Evolutionary conservation across 202 grass and related monocot species (phyloP), one percentile per base, ranked within the genome.

Genomic region (Eragrostis tef): DNA sequence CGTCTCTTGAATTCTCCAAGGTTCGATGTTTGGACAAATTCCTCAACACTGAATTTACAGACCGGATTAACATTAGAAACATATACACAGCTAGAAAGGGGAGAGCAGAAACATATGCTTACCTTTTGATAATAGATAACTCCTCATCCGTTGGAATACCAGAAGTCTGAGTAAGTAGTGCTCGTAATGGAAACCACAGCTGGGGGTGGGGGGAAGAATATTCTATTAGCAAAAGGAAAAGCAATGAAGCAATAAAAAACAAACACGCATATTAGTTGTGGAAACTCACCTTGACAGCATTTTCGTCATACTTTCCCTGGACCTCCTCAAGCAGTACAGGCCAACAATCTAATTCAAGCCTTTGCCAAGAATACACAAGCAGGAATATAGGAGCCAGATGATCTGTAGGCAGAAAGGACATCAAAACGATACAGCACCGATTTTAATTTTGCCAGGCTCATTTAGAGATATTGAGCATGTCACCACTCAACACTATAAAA

Each of bases 1-100:
- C 94, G 84, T 74, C 88, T 92, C 89, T 97, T 97, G 77, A 92
- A 94, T 75, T 97, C 91, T 11, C 94, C 94, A 79, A 92, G 74
- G 77, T 82, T 92, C 13, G 91, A 94, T 75, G 91, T 94, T 87
- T 90, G 86, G 81, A 97, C 26, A 83, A 97, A 90, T 24, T 97
- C 89, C 74, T 97, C 91, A 19, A 94, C 69, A 77, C 94, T 97
- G 73, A 88, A 94, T 88, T 85, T 86, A 67, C 49, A 47, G 20
- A 69, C 29, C 17, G 87, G n/a, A 43, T 66, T 81, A 75, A 67
- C 17, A 78, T 86, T 75, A 79, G 76, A 64, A 64, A 80, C 47
- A 81, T 75, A 58, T 3, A 61, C 12, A 75, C 19, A 72, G 13
- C 6, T 34, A 75, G 31, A n/a, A 68, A 57, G 6, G 17, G 17